Conservation (phyloP, 306 rosid genomes). For the Pyrus betulifolia region DNA sequence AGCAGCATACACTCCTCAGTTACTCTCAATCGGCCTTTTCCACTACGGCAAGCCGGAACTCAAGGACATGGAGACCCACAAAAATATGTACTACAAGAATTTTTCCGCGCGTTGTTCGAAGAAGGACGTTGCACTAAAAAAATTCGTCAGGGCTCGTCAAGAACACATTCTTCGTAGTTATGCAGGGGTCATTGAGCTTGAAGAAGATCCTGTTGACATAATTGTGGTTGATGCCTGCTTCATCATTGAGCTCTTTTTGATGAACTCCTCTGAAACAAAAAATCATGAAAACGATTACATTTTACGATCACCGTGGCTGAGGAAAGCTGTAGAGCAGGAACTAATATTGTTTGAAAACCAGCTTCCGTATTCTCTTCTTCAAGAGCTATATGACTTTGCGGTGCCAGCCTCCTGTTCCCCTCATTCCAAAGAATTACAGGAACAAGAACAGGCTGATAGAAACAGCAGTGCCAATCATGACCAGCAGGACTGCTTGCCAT, state of each 20-base stretch:
- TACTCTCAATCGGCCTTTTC: slow-evolving; percentile 48
- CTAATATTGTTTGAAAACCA: slow-evolving; percentile 51
- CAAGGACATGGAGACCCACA: slow-evolving; percentile 23
- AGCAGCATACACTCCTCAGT: slow-evolving; percentile 40
- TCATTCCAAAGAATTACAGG: background rate
- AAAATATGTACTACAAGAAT: slow-evolving; percentile 11
- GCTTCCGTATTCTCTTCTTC: slow-evolving; percentile 33
- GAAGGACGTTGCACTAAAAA: background rate
- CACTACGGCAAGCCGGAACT: slow-evolving; percentile 1
- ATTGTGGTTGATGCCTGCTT: slow-evolving; percentile 11
- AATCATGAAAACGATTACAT: slow-evolving; percentile 13
- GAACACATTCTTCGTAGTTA: background rate
- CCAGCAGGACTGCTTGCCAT: background rate
- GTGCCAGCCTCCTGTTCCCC: background rate
- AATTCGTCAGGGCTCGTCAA: background rate
- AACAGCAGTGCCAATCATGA: background rate
- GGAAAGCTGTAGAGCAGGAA: slow-evolving; percentile 25
- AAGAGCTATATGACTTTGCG: slow-evolving; percentile 9
- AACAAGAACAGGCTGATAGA: background rate
- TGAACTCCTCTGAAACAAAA: background rate
- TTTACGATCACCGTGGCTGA: slow-evolving; percentile 36
- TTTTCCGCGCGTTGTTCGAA: slow-evolving; percentile 9
- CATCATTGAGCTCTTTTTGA: slow-evolving; percentile 10
- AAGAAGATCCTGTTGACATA: background rate
- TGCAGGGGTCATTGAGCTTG: background rate